Evolutionary conservation across 1,284 basidiomycete species (phyloP).

Genomic region (Blastosporella zonata): DNA sequence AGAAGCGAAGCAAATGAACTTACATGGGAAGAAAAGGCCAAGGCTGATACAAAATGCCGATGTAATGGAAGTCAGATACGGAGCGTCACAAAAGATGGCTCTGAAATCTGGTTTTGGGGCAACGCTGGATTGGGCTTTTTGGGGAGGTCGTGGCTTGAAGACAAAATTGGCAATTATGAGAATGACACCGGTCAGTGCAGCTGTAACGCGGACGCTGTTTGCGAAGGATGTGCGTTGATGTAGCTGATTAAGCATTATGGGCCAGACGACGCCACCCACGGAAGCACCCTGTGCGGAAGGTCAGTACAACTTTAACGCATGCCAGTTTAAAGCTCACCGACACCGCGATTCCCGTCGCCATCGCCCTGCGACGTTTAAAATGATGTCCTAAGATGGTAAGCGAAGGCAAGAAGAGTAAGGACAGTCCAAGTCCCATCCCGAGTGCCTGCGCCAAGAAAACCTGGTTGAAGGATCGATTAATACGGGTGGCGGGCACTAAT

Average conservation of each 20-base stretch:
- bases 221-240: conserved; percentile 34
- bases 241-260: conserved; percentile 48
- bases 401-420: conserved; percentile 51
- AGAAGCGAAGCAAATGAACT: conserved; percentile 15
- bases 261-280: conserved; percentile 47
- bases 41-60: conserved; percentile 44
- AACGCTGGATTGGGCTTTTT: conserved; percentile 20
- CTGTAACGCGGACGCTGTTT: conserved; percentile 40
- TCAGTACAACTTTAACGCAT: background rate
- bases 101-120: conserved; percentile 23
- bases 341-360: conserved; percentile 50
- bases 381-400: conserved; percentile 47
- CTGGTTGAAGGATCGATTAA: conserved; percentile 24
- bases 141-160: conserved; percentile 34
- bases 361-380: conserved; percentile 42
- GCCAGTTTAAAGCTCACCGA: conserved; percentile 30
- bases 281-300: conserved; percentile 35
- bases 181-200: conserved; percentile 32
- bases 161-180: conserved; percentile 40
- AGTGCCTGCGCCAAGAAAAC: conserved; percentile 51
- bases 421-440: conserved; percentile 50
- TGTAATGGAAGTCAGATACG: conserved; percentile 43
- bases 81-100: conserved; percentile 35
- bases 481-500: background rate
- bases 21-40: conserved; percentile 49